Percentiles rank a stretch among this genome's conserved stretches.
phyloP scores from a whole-genome alignment of 257 asterid species.

The Fraxinus quadrangulata region DNA sequence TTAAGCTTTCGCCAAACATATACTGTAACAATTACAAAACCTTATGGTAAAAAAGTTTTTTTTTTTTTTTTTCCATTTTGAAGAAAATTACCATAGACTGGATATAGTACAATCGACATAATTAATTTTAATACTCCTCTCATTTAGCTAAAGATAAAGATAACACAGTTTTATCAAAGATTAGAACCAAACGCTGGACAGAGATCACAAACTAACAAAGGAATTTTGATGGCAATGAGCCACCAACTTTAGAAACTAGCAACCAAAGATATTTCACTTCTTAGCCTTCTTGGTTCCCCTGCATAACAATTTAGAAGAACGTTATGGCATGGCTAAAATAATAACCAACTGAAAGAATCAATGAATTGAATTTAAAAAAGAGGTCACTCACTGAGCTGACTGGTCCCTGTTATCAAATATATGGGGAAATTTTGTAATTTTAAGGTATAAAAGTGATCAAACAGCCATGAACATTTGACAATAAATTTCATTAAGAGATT shows the following conservation, averaged over 20 bases:
- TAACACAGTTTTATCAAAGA: slow-evolving; percentile 35
- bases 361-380: too few relatives aligned
- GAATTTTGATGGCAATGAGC: slow-evolving; percentile 18
- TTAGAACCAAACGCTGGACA: slow-evolving; percentile 10
- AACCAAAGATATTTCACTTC: slow-evolving; percentile 46
- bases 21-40: too few relatives aligned
- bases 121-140: slow-evolving; percentile 31
- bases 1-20: too few relatives aligned
- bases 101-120: not conserved
- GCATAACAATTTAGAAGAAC: slow-evolving; percentile 10
- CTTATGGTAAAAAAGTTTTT: too few relatives aligned
- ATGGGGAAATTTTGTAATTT: not conserved
- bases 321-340: not conserved
- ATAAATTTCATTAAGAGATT: not conserved
- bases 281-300: slow-evolving; percentile 78
- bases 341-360: not conserved
- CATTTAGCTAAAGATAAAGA: slow-evolving; percentile 29
- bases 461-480: not conserved
- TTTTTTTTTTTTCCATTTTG: too few relatives aligned
- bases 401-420: slow-evolving; percentile 61
- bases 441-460: not conserved
- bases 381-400: slow-evolving; percentile 58
- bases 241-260: slow-evolving; percentile 20
- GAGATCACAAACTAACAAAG: slow-evolving; percentile 33
- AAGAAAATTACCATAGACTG: too few relatives aligned